Percentiles rank a stretch among this genome's conserved stretches.
These are phyloP conservation scores for Phytophthora palmivora DNA, from an alignment of 352 stramenopile species.

Conservation along the genomic window DNA sequence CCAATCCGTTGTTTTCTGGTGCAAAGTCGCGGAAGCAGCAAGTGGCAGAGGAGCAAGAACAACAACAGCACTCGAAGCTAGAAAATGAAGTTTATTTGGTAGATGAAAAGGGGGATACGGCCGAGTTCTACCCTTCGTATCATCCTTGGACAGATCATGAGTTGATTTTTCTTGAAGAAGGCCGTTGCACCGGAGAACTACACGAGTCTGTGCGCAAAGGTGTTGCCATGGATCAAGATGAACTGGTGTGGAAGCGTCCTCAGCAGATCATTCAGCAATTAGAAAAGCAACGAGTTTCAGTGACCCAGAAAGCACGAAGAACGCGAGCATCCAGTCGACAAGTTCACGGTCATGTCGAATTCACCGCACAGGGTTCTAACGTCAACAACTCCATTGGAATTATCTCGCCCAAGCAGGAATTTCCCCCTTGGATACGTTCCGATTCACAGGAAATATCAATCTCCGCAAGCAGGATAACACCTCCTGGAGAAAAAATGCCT, in stretches of 20 bases:
- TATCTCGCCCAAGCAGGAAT: background rate
- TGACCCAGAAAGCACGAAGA: constrained; percentile 4
- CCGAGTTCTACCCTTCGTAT: background rate
- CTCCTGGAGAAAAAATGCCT: background rate
- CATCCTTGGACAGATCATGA: constrained; percentile 55
- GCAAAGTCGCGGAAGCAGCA: background rate
- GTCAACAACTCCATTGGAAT: background rate
- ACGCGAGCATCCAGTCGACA: constrained; percentile 6
- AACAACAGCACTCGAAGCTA: too few relatives aligned
- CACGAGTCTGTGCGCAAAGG: constrained; percentile 23
- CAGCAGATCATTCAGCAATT: constrained; percentile 39
- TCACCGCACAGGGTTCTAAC: background rate
- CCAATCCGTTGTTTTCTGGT: constrained; percentile 16
- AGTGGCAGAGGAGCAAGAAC: background rate
- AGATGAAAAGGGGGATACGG: background rate
- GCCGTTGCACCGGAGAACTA: constrained; percentile 29
- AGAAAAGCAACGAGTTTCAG: constrained; percentile 35
- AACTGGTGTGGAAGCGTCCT: constrained; percentile 48
- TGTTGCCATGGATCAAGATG: constrained; percentile 19
- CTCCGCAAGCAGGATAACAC: background rate
- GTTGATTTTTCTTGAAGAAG: constrained; percentile 60
- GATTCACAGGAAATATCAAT: background rate
- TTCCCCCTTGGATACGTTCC: background rate
- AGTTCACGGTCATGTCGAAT: background rate
- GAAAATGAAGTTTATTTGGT: background rate